Conservation (phyloP, 2,329 filamentous ascomycete species). For the Ophiosphaerella korrae region DNA sequence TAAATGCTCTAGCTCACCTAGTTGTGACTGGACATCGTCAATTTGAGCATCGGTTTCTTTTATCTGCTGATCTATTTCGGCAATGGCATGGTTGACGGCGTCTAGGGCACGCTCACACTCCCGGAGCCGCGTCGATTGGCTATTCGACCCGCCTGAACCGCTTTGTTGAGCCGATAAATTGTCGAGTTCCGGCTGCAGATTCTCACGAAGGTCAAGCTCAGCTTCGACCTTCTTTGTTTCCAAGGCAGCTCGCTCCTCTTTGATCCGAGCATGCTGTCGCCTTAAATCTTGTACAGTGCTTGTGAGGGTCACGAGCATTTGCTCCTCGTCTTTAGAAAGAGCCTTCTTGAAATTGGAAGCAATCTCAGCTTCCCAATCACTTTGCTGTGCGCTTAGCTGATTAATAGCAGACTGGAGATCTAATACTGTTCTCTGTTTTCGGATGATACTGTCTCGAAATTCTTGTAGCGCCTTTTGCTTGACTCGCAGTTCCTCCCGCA, state of each 20-base stretch:
- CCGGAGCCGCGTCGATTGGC: conserved; percentile 64
- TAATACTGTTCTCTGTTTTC: conserved; percentile 67
- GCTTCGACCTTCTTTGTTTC: conserved; percentile 82
- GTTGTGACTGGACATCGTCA: conserved; percentile 61
- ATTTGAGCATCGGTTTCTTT: conserved; percentile 75
- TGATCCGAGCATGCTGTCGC: conserved; percentile 76
- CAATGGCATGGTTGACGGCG: conserved; percentile 72
- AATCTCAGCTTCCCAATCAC: conserved; percentile 79
- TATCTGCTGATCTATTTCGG: conserved; percentile 70
- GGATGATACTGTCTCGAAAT: conserved; percentile 73
- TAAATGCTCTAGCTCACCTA: conserved; percentile 64
- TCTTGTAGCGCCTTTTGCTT: conserved; percentile 78
- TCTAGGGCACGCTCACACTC: conserved; percentile 82
- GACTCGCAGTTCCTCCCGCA: conserved; percentile 75
- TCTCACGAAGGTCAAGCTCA: conserved; percentile 87
- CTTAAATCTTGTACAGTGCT: conserved; percentile 73
- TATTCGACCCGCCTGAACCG: conserved; percentile 62
- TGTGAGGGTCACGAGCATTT: conserved; percentile 74
- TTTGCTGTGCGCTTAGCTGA: conserved; percentile 71
- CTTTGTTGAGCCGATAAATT: conserved; percentile 62
- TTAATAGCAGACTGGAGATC: conserved; percentile 67
- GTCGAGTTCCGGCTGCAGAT: conserved; percentile 83
- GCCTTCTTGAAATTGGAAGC: conserved; percentile 90
- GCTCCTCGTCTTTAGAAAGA: conserved; percentile 80
- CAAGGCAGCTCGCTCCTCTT: conserved; percentile 73